A percentile compares a stretch with the other conserved stretches of the same genome.
phyloP scores from a whole-genome alignment of 2,329 filamentous ascomycete genomes.

The Myriangium duriaei region DNA sequence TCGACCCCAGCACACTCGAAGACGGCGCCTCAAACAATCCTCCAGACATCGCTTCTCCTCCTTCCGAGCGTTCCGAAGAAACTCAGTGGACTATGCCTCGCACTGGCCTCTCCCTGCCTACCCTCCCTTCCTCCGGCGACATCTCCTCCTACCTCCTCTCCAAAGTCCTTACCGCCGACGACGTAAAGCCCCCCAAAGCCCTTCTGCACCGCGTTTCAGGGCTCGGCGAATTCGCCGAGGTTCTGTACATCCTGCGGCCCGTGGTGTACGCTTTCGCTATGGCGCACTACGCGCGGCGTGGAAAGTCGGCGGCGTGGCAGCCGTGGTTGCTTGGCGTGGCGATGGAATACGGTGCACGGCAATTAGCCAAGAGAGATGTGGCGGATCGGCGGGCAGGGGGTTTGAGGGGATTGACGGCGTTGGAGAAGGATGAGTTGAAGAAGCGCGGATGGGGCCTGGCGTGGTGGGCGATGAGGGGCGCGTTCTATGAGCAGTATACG shows the following conservation, averaged over 20 bases:
- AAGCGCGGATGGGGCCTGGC: slow-evolving; percentile 81
- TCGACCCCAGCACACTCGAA: slow-evolving; percentile 51
- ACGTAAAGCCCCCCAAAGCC: slow-evolving; percentile 82
- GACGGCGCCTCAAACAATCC: slow-evolving; percentile 30
- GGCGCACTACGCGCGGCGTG: slow-evolving; percentile 57
- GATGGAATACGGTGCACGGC: slow-evolving; percentile 79
- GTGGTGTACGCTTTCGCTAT: slow-evolving; percentile 77
- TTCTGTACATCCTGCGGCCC: slow-evolving; percentile 83
- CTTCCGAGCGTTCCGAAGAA: slow-evolving; percentile 27
- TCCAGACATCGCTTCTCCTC: slow-evolving; percentile 34
- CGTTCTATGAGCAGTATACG: slow-evolving; percentile 87
- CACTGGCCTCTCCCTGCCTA: slow-evolving; percentile 74
- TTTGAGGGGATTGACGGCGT: slow-evolving; percentile 61
- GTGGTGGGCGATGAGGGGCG: slow-evolving; percentile 96
- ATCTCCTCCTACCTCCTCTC: slow-evolving; percentile 79
- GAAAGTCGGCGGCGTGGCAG: slow-evolving; percentile 67
- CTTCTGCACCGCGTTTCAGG: slow-evolving; percentile 66
- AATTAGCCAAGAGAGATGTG: slow-evolving; percentile 59
- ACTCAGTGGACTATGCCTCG: slow-evolving; percentile 79
- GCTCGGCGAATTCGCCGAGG: slow-evolving; percentile 71
- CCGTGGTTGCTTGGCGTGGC: slow-evolving; percentile 81
- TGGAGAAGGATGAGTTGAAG: slow-evolving; percentile 82
- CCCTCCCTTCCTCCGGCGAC: slow-evolving; percentile 66
- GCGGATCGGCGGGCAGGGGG: slow-evolving; percentile 53
- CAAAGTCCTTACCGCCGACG: slow-evolving; percentile 86